phyloP scores from a whole-genome alignment of 1,139 yeast species.

The Hyphopichia pseudoburtonii region DNA sequence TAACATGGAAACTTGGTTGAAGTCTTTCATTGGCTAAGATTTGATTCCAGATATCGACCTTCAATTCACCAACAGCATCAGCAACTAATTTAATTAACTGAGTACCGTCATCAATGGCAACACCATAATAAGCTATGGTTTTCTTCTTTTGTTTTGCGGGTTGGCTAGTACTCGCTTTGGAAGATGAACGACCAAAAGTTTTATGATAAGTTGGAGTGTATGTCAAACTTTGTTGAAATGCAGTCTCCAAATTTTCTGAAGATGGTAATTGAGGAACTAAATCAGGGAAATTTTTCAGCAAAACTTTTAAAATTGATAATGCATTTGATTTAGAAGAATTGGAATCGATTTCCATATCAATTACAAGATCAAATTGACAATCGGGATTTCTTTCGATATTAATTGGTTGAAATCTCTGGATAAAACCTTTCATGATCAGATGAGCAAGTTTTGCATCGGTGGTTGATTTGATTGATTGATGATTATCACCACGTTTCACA shows the following conservation, averaged over 20 bases:
- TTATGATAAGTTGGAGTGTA: conserved; percentile 56
- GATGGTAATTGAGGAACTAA: conserved; percentile 43
- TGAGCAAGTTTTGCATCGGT: conserved; percentile 47
- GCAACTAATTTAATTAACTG: conserved; percentile 9
- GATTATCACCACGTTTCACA: conserved; percentile 76
- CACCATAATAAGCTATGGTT: conserved; percentile 27
- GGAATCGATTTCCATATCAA: conserved; percentile 49
- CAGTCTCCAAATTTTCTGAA: conserved; percentile 33
- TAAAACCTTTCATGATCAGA: conserved; percentile 70
- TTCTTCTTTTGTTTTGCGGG: conserved; percentile 11
- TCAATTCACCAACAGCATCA: conserved; percentile 11
- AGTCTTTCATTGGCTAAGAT: conserved; percentile 35
- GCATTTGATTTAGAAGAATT: conserved; percentile 58
- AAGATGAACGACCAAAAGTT: conserved; percentile 15
- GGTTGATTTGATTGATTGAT: conserved; percentile 71
- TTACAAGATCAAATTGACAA: conserved; percentile 58
- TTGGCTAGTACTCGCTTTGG: conserved; percentile 13
- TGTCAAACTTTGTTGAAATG: conserved; percentile 49
- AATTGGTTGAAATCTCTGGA: conserved; percentile 66
- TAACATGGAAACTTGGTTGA: conserved; percentile 71
- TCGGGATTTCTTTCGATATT: conserved; percentile 56
- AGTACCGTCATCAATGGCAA: conserved; percentile 16
- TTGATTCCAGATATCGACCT: conserved; percentile 23
- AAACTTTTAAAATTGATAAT: conserved; percentile 35
- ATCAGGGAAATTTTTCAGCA: conserved; percentile 47